Base-by-base conservation (phyloP, 805 yeast genomes). In the Kazachstania bromeliacearum region DNA sequence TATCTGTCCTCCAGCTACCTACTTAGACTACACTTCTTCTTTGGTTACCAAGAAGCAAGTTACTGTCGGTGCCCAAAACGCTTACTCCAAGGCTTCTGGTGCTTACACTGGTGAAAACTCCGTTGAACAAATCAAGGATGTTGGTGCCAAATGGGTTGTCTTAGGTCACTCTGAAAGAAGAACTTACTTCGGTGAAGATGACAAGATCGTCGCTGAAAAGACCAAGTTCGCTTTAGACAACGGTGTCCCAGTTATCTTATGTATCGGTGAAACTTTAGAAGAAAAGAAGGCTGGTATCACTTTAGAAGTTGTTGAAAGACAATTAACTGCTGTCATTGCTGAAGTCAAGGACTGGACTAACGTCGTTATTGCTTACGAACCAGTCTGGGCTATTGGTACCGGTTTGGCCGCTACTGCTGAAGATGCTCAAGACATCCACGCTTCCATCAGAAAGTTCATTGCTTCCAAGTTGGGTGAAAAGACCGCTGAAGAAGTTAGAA, bases 351-450 rank as follows among this genome's bases (percentile, higher is more conserved):
- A 88, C 78, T 89, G 97, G 97, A 56, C 81, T 46, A 73, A 83
- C 65, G 72, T 92, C 50, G 97, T 92, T 48, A 69, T 92, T 64
- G 98, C 98, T 58, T 92, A 92, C 71, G 98, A 92, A 73, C 98
- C 98, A 55, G 95, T 92, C 51, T 92, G 98, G 98, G 98, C 98
- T 55, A 92, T 92, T 56, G 98, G 98, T 65, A 88, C 97, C 53
- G 98, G 98, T 61, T 77, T 92, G 60, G 96, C 97, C 56, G 97
- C 98, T 44, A 92, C 98, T 53, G 87, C 98, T 51, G 84, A 82
- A 51, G 98, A 92, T 62, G 98, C 98, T 51, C 96, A 92, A 72
- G 85, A 79, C 50, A 85, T 92, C 58, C 98, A 92, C 72, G 74
- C 75, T 62, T 73, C 73, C 52, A 85, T 92, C 69, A 84, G 98